A percentile compares a stretch with the other conserved stretches of the same genome.
Conservation (phyloP, 306 rosid species). For the Vigna trinervia region DNA sequence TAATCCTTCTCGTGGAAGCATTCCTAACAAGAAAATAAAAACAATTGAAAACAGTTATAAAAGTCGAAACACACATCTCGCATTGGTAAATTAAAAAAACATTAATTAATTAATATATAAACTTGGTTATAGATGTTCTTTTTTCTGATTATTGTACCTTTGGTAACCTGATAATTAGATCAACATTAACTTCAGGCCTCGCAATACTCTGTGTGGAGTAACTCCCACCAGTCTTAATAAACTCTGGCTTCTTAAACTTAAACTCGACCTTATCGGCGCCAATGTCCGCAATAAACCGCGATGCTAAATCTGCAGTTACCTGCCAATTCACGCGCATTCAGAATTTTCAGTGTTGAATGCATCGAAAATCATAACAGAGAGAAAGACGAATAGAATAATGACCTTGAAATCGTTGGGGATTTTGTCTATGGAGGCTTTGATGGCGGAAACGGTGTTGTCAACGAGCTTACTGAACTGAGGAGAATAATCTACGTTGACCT, state of each 20-base stretch:
- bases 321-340: slow-evolving; percentile 39
- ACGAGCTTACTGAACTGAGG: slow-evolving; percentile 55
- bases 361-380: background rate
- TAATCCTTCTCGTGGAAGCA: slow-evolving; percentile 94
- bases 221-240: slow-evolving; percentile 70
- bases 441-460: slow-evolving; percentile 61
- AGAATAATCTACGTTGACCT: slow-evolving; percentile 56
- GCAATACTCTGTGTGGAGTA: slow-evolving; percentile 64
- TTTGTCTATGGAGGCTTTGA: slow-evolving; percentile 56
- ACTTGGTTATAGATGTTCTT: background rate
- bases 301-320: slow-evolving; percentile 71
- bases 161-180: slow-evolving; percentile 75
- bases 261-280: slow-evolving; percentile 90
- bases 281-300: slow-evolving; percentile 75
- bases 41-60: background rate
- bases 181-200: slow-evolving; percentile 71
- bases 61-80: background rate
- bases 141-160: slow-evolving; percentile 56
- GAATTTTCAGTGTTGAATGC: background rate
- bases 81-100: background rate
- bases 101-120: background rate
- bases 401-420: slow-evolving; percentile 74
- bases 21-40: slow-evolving; percentile 60
- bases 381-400: background rate
- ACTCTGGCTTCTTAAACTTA: slow-evolving; percentile 70